A percentile compares a stretch with the other conserved stretches of the same genome.
phyloP scores from a whole-genome alignment of 176 grass and related monocot species.

The Oryza glaberrima region DNA sequence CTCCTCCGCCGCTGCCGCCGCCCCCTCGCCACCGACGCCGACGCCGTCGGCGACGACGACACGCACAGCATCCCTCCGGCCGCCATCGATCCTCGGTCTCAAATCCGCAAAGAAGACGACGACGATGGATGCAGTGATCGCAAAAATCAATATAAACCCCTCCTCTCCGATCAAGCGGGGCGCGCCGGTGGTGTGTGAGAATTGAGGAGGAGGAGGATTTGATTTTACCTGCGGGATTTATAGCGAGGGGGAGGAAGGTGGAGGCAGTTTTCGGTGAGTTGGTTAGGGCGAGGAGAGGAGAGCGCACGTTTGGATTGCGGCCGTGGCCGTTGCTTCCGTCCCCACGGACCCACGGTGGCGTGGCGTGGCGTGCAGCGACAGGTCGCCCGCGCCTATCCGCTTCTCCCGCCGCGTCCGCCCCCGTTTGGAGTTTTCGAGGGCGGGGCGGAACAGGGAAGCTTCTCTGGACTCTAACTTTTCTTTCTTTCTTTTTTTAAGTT shows the following conservation, averaged over 20 bases:
- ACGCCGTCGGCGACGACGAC: background rate
- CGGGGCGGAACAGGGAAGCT: too few species aligned
- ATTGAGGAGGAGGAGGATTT: too few species aligned
- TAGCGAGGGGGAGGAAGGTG: background rate
- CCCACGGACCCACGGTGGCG: too few species aligned
- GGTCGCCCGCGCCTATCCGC: too few species aligned
- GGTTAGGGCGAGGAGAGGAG: background rate
- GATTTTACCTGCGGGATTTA: background rate
- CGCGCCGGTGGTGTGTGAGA: background rate
- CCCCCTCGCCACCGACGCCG: background rate
- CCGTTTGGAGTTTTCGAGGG: too few species aligned
- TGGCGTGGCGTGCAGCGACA: too few species aligned
- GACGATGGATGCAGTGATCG: too few species aligned
- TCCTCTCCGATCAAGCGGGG: background rate
- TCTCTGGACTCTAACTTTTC: too few species aligned
- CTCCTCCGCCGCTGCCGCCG: background rate
- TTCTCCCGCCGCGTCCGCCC: too few species aligned
- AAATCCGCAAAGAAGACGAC: too few species aligned
- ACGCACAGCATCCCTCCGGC: background rate
- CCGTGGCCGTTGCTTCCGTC: background rate
- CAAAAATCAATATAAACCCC: too few species aligned
- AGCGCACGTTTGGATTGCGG: slow-evolving; percentile 23
- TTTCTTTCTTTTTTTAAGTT: too few species aligned
- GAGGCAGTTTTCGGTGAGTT: background rate
- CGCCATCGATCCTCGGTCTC: background rate